Percentiles rank a stretch among this genome's conserved stretches.
These are phyloP conservation scores for Gypsophila paniculata DNA, from an alignment of 179 eudicot species.

Conservation along the genomic window DNA sequence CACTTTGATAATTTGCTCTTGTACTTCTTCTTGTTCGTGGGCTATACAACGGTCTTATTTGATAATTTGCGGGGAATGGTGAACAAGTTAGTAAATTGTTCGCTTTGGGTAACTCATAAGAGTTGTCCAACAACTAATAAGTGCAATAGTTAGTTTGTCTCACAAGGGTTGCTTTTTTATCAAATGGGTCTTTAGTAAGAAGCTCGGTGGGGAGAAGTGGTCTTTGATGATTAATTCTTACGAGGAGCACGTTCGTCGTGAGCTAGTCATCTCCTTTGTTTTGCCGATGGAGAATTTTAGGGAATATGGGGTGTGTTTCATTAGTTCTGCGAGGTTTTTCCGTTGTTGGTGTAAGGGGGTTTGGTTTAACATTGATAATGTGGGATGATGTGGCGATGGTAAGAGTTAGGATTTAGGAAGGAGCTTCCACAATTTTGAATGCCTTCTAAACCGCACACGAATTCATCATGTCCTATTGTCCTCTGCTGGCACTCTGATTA, in stretches of 20 bases:
- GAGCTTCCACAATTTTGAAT: not conserved
- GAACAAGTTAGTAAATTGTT: not conserved
- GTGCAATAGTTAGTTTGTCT: not conserved
- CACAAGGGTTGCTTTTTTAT: not conserved
- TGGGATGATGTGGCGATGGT: not conserved
- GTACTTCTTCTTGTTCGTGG: not conserved
- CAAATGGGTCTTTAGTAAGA: not conserved
- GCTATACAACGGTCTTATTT: not conserved
- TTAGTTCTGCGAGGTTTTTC: not conserved
- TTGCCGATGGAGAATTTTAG: not conserved
- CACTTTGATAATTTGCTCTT: no score
- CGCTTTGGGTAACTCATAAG: not conserved
- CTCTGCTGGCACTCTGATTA: not conserved
- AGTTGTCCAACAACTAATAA: not conserved
- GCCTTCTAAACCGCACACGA: not conserved
- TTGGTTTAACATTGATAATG: not conserved
- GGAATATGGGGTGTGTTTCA: not conserved
- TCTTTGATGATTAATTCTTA: not conserved
- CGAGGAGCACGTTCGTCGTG: not conserved
- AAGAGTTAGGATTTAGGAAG: not conserved
- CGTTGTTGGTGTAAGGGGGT: not conserved
- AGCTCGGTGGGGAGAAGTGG: not conserved
- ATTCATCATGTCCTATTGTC: constrained; percentile 4
- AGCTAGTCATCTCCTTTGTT: not conserved
- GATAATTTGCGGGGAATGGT: not conserved